Evolutionary conservation across 176 grass and related monocot genomes (phyloP).

Genomic region (Ensete glaucum): DNA sequence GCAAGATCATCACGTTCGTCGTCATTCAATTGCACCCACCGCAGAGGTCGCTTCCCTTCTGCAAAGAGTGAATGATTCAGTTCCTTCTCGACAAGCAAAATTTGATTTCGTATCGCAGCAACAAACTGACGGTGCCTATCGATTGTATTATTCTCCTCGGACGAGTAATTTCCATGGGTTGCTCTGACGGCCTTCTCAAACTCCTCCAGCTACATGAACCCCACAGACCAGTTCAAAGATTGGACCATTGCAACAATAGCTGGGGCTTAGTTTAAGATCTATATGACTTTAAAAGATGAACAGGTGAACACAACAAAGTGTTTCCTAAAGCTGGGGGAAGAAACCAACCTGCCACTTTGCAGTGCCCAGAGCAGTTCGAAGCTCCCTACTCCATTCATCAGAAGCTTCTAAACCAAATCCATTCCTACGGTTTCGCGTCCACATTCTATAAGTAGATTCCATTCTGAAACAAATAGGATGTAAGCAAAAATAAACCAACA

Average conservation of each 20-base stretch:
- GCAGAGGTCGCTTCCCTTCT: conserved; percentile 31
- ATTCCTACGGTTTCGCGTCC: conserved; percentile 33
- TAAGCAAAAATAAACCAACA: not conserved
- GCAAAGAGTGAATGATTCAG: conserved; percentile 36
- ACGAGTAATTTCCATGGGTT: conserved; percentile 44
- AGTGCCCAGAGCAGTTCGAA: conserved; percentile 67
- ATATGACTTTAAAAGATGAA: not conserved
- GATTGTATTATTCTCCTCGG: conserved; percentile 42
- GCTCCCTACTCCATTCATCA: conserved; percentile 50
- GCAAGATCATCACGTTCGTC: conserved; percentile 70
- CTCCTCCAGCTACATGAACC: conserved; percentile 56
- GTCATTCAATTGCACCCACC: conserved; percentile 75
- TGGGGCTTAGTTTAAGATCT: not conserved
- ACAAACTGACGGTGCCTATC: conserved; percentile 60
- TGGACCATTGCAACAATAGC: conserved; percentile 1
- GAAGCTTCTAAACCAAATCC: conserved; percentile 34
- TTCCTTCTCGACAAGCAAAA: conserved; percentile 40
- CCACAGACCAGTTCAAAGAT: not conserved
- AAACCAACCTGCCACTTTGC: conserved; percentile 87
- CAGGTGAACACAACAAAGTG: conserved; percentile 10
- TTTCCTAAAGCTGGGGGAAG: not conserved
- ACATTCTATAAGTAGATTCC: conserved; percentile 83
- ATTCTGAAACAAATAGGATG: conserved; percentile 37
- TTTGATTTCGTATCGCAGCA: conserved; percentile 54
- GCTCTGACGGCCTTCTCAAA: conserved; percentile 61